These are phyloP conservation scores for Neurospora sp. DNA, from an alignment of 495 filamentous ascomycete genomes.

Conservation along the genomic window DNA sequence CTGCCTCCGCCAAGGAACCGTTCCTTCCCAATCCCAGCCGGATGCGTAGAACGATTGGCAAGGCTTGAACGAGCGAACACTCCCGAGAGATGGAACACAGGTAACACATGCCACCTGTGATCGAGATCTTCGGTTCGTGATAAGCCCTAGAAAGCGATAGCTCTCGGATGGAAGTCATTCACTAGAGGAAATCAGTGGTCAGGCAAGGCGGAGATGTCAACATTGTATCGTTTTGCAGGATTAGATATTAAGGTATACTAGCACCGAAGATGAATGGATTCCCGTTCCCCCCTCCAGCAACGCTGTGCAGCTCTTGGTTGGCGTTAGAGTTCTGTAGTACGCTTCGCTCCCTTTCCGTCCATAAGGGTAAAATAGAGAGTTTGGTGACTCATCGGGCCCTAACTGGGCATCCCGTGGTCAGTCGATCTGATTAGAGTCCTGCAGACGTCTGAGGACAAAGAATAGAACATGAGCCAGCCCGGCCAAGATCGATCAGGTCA, in stretches of 20 bases:
- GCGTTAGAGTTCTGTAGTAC: neutral
- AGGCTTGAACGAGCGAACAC: neutral
- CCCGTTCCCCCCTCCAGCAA: neutral
- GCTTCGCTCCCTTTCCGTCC: neutral
- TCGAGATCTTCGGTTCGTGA: neutral
- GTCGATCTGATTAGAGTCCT: neutral
- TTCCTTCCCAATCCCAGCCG: neutral
- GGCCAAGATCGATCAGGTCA: neutral
- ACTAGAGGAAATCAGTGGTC: neutral
- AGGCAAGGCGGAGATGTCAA: neutral
- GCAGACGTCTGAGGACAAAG: neutral
- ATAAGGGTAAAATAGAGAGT: neutral
- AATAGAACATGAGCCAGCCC: neutral
- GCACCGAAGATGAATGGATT: neutral
- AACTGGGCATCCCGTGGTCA: neutral
- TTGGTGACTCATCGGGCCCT: neutral
- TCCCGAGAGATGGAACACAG: neutral
- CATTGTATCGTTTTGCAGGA: neutral
- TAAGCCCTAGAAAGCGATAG: neutral
- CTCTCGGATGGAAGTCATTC: neutral
- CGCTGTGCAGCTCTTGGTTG: slow-evolving; percentile 24
- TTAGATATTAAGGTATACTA: neutral
- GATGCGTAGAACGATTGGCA: neutral
- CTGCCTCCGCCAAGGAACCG: neutral
- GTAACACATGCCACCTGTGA: neutral